Base-by-base conservation (phyloP, 495 filamentous ascomycete species). In the Lindgomyces ingoldianus region DNA sequence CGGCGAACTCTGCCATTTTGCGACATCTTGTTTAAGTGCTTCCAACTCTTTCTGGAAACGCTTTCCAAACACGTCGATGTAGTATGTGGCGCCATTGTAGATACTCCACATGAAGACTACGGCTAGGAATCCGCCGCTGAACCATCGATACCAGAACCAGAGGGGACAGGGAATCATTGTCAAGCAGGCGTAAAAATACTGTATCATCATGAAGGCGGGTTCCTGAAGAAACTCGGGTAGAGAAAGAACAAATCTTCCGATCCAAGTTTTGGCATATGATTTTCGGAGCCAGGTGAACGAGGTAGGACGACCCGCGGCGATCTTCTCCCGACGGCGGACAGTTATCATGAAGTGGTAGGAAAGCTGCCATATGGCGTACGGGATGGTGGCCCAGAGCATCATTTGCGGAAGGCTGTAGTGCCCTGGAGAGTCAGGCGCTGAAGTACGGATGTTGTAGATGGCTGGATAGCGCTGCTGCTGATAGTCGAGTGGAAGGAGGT, bases 21-120 rank as follows among this genome's bases (percentile, higher is more conserved):
- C 87, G 29, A 97, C 91, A 74, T 98, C 94, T 59, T 83, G 84
- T 78, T 89, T 92, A 76, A 98, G 82, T 30, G 88, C 83, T 74
- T 98, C 95, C 21, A 98, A 80, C 76, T 98, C 95, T 73, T 92
- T 95, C 80, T 98, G 90, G 80, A 98, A 98, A 4, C 92, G 85
- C 72, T 89, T 96, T 58, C 94, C 94, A 67, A 96, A 98, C 14
- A 96, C 88, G 67, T 98, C 94, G 73, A 98, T 96, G 74, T 98
- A 98, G 74, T 89, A 98, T 14, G 92, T 96, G 24, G 92, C 90
- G 26, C 94, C 94, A 67, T 98, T 98, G 75, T 96, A 91, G 51
- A 96, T 84, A 69, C 88, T 92, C 92, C 93, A 96, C 30, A 84
- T 76, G 70, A 97, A 98, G 19, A 98, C 84, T 9, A 82, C 79